Conservation (phyloP, 1,284 basidiomycete species). For the Xerocomus nothofagi region DNA sequence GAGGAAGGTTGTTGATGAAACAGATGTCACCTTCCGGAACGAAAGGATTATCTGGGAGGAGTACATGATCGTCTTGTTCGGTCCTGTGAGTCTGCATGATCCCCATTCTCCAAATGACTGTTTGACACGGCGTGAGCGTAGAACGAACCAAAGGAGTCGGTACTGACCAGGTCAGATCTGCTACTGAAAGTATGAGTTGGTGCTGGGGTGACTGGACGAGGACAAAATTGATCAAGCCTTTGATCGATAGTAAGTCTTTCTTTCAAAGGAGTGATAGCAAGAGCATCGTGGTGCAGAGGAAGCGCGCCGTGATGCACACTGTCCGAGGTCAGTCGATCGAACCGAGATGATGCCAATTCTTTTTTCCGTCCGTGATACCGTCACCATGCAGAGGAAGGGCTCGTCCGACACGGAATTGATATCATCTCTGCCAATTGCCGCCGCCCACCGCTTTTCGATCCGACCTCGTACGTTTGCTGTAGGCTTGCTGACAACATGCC, state of each 20-base stretch:
- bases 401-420: too few relatives aligned
- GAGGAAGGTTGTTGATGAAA: slow-evolving; percentile 27
- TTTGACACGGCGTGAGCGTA: background rate
- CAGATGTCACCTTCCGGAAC: slow-evolving; percentile 21
- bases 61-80: background rate
- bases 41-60: slow-evolving; percentile 21
- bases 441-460: too few relatives aligned
- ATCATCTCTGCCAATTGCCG: too few relatives aligned
- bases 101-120: slow-evolving; percentile 4
- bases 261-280: background rate
- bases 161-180: slow-evolving; percentile 4
- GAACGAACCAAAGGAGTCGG: background rate
- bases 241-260: too few relatives aligned
- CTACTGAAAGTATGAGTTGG: background rate
- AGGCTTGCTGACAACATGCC: too few relatives aligned
- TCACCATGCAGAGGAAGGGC: too few relatives aligned
- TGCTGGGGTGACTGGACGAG: background rate
- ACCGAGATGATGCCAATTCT: slow-evolving; percentile 36
- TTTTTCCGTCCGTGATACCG: too few relatives aligned
- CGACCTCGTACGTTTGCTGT: too few relatives aligned
- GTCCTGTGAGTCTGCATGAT: slow-evolving; percentile 1
- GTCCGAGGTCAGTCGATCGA: slow-evolving; percentile 42
- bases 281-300: slow-evolving; percentile 42
- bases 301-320: too few relatives aligned
- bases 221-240: background rate